Base-by-base conservation (phyloP, 1,284 basidiomycete species). In the Leccinum subrobustum region DNA sequence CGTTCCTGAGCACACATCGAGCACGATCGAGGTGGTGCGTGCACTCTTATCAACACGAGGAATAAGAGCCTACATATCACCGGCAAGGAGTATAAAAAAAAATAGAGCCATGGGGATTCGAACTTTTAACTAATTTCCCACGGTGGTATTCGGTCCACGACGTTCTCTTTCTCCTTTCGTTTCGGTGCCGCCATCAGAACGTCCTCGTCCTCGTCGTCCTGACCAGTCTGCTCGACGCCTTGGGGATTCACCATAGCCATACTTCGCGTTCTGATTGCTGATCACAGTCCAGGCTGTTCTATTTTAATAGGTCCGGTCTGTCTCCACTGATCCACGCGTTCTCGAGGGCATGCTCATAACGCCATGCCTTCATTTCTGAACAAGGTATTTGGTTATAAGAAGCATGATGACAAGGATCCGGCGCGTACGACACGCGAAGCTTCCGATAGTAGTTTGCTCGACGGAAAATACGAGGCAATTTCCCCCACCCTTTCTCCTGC, bases 331-430 rank as follows among this genome's bases (percentile, higher is more conserved):
- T 56, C 58, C 58, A 56, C 59, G 53, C 60, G 51, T 55, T n/a
- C 31, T 27, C 25, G 44, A 51, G 57, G 58, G 61, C 68, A 51
- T 64, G 66, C 62, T 65, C 39, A 33, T 52, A 31, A 57, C 60
- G 67, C 68, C 54, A 90, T 90, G 88, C 85, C 87, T 71, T 86
- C 87, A 64, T 88, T 91, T 78, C 75, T 91, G 68, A 84, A 85
- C 75, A 91, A 87, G 71, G 85, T 91, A 67, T 87, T 91, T 69
- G 85, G 85, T 75, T 83, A 88, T 75, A 89, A 84, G 77, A 89
- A 84, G 76, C 79, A 82, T 37, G 78, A 80, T 60, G 84, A 85
- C 65, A 81, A 80, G 64, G 78, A 82, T 53, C 59, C 62, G 63
- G 67, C 68, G 64, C 76, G 62, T 61, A 68, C 58, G 60, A 64